These are phyloP conservation scores for Fusarium continuum DNA, from an alignment of 2,329 filamentous ascomycete genomes.

Conservation along the genomic window DNA sequence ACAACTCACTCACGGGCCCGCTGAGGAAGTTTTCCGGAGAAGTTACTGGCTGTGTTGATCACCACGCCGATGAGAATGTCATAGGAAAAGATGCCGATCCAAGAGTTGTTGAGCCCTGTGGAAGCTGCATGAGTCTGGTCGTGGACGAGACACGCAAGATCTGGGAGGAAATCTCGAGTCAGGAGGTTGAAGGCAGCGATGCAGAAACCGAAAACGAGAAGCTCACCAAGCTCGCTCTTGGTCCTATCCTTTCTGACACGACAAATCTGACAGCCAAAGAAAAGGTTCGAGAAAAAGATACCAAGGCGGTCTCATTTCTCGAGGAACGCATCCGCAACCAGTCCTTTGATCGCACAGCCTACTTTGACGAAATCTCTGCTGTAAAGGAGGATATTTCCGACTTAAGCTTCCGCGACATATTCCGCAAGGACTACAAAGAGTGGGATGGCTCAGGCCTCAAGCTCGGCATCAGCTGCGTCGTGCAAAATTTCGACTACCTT, in stretches of 20 bases:
- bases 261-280: conserved; percentile 67
- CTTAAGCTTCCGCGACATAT: conserved; percentile 70
- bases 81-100: conserved; percentile 60
- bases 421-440: conserved; percentile 87
- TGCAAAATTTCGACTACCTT: conserved; percentile 70
- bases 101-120: conserved; percentile 70
- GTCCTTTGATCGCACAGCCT: conserved; percentile 62
- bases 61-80: conserved; percentile 76
- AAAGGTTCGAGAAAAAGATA: conserved; percentile 73
- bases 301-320: conserved; percentile 65
- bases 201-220: conserved; percentile 59
- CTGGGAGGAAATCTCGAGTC: conserved; percentile 63
- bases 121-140: conserved; percentile 78
- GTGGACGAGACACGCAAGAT: conserved; percentile 64
- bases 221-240: conserved; percentile 73
- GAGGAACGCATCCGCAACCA: conserved; percentile 56
- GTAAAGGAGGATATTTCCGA: conserved; percentile 74
- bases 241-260: conserved; percentile 79
- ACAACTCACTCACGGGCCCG: conserved; percentile 75
- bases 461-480: conserved; percentile 74
- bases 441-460: conserved; percentile 68
- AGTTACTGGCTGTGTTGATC: conserved; percentile 76
- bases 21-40: conserved; percentile 62
- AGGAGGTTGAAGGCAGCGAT: conserved; percentile 36
- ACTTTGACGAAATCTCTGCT: conserved; percentile 66